phyloP scores from a whole-genome alignment of 495 filamentous ascomycete genomes.

The Umbilicaria muhlenbergii region DNA sequence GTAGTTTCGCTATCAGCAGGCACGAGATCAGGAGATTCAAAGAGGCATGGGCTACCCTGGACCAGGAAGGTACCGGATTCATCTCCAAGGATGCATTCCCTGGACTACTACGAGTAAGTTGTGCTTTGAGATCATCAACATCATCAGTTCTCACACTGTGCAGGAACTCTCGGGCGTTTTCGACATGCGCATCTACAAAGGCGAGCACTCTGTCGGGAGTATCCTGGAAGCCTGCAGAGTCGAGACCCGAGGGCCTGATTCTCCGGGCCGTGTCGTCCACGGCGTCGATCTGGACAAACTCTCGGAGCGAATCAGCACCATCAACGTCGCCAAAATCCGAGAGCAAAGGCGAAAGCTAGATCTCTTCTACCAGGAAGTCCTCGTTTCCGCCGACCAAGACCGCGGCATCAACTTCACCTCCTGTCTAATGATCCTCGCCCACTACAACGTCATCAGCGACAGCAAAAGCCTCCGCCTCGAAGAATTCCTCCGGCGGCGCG shows the following conservation, averaged over 20 bases:
- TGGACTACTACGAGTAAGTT: constrained; percentile 59
- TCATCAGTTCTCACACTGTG: constrained; percentile 3
- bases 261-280: constrained; percentile 34
- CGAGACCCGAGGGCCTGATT: constrained; percentile 28
- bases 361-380: constrained; percentile 86
- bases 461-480: constrained; percentile 88
- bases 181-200: constrained; percentile 92
- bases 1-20: constrained; percentile 65
- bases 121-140: neutral
- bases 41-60: constrained; percentile 91
- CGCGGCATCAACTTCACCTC: constrained; percentile 84
- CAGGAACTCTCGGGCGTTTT: constrained; percentile 83
- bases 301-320: constrained; percentile 53
- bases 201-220: constrained; percentile 65
- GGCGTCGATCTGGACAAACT: constrained; percentile 69
- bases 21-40: constrained; percentile 95
- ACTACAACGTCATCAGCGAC: constrained; percentile 98
- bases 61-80: constrained; percentile 79
- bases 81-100: constrained; percentile 90
- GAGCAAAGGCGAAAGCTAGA: constrained; percentile 65
- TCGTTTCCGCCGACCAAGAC: constrained; percentile 80
- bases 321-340: constrained; percentile 61
- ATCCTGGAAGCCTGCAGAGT: constrained; percentile 71
- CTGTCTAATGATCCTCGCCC: constrained; percentile 91
- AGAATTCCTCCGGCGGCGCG: constrained; percentile 83